Conservation (phyloP, 345 rosid species). For the Lenwebbia sp. region DNA sequence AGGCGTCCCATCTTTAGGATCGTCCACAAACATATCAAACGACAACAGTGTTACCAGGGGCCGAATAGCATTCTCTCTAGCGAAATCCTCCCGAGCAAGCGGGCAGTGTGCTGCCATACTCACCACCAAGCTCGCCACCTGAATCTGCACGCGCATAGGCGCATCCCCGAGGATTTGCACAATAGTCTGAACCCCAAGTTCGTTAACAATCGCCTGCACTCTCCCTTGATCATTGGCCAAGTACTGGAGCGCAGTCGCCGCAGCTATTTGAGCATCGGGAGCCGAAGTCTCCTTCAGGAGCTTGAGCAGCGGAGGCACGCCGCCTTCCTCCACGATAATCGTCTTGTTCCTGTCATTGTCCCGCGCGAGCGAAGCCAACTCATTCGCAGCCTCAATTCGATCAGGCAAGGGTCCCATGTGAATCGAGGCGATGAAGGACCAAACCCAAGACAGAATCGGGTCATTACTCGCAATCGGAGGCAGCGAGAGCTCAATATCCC, state of each 20-base stretch:
- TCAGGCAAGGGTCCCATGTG: conserved; percentile 13
- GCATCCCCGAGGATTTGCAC: conserved; percentile 17
- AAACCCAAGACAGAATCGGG: conserved; percentile 17
- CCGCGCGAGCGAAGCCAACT: conserved; percentile 15
- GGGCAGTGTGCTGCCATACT: conserved; percentile 13
- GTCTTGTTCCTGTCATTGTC: conserved; percentile 19
- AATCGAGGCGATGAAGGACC: conserved; percentile 14
- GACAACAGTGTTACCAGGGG: conserved; percentile 16
- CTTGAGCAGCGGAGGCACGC: conserved; percentile 4
- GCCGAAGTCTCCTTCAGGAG: conserved; percentile 2
- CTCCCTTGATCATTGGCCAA: conserved; percentile 7
- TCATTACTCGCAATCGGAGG: conserved; percentile 23
- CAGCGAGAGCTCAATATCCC: conserved; percentile 2
- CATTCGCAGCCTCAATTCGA: conserved; percentile 15
- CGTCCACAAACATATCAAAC: conserved; percentile 19
- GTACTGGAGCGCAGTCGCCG: not conserved
- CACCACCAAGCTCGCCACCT: conserved; percentile 17
- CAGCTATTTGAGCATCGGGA: not conserved
- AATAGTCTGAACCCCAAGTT: conserved; percentile 5
- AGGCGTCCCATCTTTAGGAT: conserved; percentile 3
- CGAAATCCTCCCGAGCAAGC: conserved; percentile 18
- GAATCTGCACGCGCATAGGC: conserved; percentile 17
- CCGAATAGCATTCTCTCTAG: conserved; percentile 11
- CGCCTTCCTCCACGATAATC: conserved; percentile 19
- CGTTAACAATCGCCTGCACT: conserved; percentile 9